A percentile compares a stretch with the other conserved stretches of the same genome.
phyloP scores from a whole-genome alignment of 2,329 filamentous ascomycete genomes.

The Keithomyces neogunnii region DNA sequence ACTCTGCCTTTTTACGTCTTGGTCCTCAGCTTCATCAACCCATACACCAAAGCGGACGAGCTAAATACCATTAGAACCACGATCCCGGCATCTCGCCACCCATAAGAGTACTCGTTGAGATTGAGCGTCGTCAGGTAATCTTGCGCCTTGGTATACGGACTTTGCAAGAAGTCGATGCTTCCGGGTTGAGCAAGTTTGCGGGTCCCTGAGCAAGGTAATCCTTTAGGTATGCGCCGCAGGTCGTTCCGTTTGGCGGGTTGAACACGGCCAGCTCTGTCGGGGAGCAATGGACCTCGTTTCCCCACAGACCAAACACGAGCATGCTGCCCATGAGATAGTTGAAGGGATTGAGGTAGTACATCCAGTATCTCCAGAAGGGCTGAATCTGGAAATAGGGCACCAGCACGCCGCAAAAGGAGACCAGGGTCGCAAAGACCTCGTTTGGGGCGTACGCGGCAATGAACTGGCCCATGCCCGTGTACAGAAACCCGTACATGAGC shows the following conservation, averaged over 20 bases:
- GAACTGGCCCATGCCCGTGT: constrained; percentile 53
- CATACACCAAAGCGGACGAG: constrained; percentile 40
- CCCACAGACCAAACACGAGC: constrained; percentile 43
- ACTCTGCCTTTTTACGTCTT: constrained; percentile 40
- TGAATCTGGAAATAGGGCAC: constrained; percentile 57
- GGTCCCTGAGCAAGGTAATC: constrained; percentile 37
- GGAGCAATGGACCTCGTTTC: constrained; percentile 35
- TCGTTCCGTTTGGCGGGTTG: constrained; percentile 39
- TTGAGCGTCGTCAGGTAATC: constrained; percentile 55
- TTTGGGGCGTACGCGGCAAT: constrained; percentile 56
- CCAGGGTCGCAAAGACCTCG: constrained; percentile 48
- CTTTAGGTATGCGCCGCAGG: constrained; percentile 50
- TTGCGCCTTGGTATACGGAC: constrained; percentile 46
- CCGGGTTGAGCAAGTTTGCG: constrained; percentile 50
- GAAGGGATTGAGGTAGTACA: constrained; percentile 54
- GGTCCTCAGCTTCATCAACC: constrained; percentile 39
- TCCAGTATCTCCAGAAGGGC: constrained; percentile 60
- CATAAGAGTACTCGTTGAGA: constrained; percentile 51
- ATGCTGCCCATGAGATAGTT: constrained; percentile 52
- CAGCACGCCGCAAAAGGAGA: constrained; percentile 65
- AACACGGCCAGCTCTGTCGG: constrained; percentile 42
- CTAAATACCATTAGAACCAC: constrained; percentile 46
- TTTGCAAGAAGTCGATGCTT: constrained; percentile 43
- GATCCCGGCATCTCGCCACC: constrained; percentile 58
- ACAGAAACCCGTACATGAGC: constrained; percentile 52